phyloP scores from a whole-genome alignment of 148 eudicot genomes.

The Spergularia bocconei region DNA sequence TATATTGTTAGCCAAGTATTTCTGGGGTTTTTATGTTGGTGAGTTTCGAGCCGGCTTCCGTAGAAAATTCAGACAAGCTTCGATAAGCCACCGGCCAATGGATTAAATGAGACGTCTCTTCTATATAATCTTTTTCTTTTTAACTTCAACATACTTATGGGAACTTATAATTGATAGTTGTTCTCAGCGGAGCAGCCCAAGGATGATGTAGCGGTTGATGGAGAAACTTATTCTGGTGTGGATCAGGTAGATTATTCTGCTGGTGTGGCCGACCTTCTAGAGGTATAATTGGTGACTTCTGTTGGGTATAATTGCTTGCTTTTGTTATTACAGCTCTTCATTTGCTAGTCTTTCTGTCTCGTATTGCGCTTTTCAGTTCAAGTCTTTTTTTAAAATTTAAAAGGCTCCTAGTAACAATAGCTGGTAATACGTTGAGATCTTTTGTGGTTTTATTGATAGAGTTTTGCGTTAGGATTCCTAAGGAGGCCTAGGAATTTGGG shows the following conservation, averaged over 20 bases:
- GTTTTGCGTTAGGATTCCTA: too few relatives aligned
- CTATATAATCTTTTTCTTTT: background rate
- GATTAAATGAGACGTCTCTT: too few relatives aligned
- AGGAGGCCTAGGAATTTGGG: too few relatives aligned
- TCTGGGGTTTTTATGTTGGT: background rate
- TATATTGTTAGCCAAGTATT: background rate
- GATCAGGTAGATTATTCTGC: constrained; percentile 38
- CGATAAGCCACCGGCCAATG: too few relatives aligned
- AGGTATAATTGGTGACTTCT: constrained; percentile 33
- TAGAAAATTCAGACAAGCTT: too few relatives aligned
- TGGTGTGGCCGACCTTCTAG: constrained; percentile 36
- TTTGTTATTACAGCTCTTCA: background rate
- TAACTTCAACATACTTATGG: background rate
- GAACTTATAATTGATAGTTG: constrained; percentile 16
- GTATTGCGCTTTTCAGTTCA: background rate
- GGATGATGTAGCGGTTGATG: constrained; percentile 29
- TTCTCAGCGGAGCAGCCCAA: constrained; percentile 44
- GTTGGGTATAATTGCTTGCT: background rate
- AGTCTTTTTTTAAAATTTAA: background rate
- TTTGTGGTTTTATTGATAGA: too few relatives aligned
- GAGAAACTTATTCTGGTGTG: constrained; percentile 31
- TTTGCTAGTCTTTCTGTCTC: background rate
- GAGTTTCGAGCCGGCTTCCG: too few relatives aligned
- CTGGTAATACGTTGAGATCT: too few relatives aligned
- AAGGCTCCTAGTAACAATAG: too few relatives aligned